These are phyloP conservation scores for Candida sphagnicola DNA, from an alignment of 805 yeast species.

Conservation along the genomic window DNA sequence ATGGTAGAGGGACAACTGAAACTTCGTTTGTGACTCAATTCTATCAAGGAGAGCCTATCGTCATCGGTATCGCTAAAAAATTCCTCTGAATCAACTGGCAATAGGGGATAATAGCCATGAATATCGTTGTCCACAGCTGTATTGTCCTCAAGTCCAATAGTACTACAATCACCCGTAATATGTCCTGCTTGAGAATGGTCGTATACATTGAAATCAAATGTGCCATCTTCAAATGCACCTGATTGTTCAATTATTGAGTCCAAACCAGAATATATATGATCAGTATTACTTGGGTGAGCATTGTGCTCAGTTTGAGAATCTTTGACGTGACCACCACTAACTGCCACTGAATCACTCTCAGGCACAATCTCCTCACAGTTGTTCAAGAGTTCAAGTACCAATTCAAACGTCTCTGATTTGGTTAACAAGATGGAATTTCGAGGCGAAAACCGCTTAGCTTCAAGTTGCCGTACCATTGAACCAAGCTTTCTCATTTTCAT, in stretches of 20 bases:
- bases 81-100: neutral
- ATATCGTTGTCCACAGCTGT: neutral
- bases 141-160: too few species aligned
- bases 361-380: neutral
- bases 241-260: slow-evolving; percentile 2
- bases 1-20: slow-evolving; percentile 4
- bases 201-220: too few species aligned
- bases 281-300: neutral
- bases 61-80: neutral
- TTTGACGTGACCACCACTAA: too few species aligned
- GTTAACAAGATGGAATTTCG: neutral
- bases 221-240: neutral
- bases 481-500: neutral
- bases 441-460: neutral
- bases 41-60: slow-evolving; percentile 1
- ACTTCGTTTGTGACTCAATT: neutral
- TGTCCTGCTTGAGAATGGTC: too few species aligned
- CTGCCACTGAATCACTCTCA: too few species aligned
- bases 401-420: neutral
- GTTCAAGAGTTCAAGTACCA: neutral
- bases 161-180: too few species aligned
- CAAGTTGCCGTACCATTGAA: neutral
- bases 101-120: neutral
- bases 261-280: neutral
- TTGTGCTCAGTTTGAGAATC: too few species aligned